phyloP scores from a whole-genome alignment of 2,329 filamentous ascomycete species.

The Aspergillus ochraceus region DNA sequence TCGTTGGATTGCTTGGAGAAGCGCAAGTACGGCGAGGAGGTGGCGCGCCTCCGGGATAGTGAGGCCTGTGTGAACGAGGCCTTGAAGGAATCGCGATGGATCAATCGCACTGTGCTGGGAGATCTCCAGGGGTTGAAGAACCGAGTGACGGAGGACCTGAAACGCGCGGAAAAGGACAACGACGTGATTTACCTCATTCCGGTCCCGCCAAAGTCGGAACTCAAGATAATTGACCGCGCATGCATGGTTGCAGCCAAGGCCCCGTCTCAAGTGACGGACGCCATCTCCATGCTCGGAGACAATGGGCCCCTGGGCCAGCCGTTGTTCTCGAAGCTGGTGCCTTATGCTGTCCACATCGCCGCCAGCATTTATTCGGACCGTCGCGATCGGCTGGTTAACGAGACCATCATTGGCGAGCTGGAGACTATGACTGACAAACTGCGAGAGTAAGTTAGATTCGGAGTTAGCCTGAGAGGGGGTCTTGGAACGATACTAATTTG shows the following conservation, averaged over 20 bases:
- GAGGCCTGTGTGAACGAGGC: constrained; percentile 81
- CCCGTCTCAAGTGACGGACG: constrained; percentile 78
- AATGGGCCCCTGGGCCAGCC: constrained; percentile 78
- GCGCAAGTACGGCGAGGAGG: constrained; percentile 90
- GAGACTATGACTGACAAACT: constrained; percentile 78
- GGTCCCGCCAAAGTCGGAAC: constrained; percentile 83
- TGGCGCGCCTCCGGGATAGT: constrained; percentile 80
- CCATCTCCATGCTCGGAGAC: constrained; percentile 77
- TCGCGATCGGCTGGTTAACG: constrained; percentile 85
- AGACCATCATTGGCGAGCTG: constrained; percentile 79
- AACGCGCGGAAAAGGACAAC: constrained; percentile 92
- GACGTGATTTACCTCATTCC: constrained; percentile 87
- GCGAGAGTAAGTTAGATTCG: constrained; percentile 58
- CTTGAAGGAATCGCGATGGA: constrained; percentile 76
- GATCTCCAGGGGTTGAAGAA: constrained; percentile 82
- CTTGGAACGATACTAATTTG: constrained; percentile 12
- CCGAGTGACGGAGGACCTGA: constrained; percentile 81
- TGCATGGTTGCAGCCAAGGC: constrained; percentile 81
- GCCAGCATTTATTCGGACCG: constrained; percentile 94
- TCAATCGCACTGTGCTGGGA: constrained; percentile 77
- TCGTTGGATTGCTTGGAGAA: constrained; percentile 92
- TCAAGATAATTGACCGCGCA: constrained; percentile 81
- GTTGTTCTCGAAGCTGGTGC: constrained; percentile 86
- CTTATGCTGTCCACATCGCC: constrained; percentile 92
- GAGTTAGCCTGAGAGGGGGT: neutral